A percentile compares a stretch with the other conserved stretches of the same genome.
These are phyloP conservation scores for Syzygium aqueum DNA, from an alignment of 345 rosid species.

Conservation along the genomic window DNA sequence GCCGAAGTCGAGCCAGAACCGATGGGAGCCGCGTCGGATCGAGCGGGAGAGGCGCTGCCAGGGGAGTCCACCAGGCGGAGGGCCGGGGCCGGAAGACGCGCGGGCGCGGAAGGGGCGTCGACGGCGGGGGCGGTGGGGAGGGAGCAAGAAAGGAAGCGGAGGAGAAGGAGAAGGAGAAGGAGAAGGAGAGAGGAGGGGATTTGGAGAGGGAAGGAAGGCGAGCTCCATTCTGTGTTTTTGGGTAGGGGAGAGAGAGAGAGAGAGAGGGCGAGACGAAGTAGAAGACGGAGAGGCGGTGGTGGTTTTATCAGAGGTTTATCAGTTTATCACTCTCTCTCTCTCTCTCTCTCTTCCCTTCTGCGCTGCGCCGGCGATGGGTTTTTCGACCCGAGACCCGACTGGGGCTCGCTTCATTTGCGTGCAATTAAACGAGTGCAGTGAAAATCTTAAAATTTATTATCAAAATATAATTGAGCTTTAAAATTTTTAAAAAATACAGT, in stretches of 20 bases:
- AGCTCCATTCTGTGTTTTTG: neutral
- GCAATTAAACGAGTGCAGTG: no score
- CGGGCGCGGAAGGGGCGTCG: conserved; percentile 22
- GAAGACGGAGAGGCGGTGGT: neutral
- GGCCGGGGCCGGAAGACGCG: conserved; percentile 36
- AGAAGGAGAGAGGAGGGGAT: neutral
- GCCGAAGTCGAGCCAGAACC: conserved; percentile 44
- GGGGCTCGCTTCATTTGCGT: no score
- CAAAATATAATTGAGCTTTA: fast-evolving
- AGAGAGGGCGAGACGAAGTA: neutral
- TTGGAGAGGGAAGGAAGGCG: neutral
- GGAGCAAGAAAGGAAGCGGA: neutral
- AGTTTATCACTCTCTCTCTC: neutral
- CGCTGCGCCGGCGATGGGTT: neutral
- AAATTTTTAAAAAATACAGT: fast-evolving
- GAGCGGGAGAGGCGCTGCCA: conserved; percentile 45
- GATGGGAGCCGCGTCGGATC: conserved; percentile 37
- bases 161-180: neutral
- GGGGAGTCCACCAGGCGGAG: conserved; percentile 30
- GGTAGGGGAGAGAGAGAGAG: neutral
- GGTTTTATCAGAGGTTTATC: neutral
- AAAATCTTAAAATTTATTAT: fast-evolving
- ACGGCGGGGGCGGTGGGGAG: conserved; percentile 5
- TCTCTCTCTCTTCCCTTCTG: neutral
- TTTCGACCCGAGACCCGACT: neutral